Percentiles rank a stretch among this genome's conserved stretches.
Conservation (phyloP, 2,329 filamentous ascomycete species). For the Pezicula radicicola region DNA sequence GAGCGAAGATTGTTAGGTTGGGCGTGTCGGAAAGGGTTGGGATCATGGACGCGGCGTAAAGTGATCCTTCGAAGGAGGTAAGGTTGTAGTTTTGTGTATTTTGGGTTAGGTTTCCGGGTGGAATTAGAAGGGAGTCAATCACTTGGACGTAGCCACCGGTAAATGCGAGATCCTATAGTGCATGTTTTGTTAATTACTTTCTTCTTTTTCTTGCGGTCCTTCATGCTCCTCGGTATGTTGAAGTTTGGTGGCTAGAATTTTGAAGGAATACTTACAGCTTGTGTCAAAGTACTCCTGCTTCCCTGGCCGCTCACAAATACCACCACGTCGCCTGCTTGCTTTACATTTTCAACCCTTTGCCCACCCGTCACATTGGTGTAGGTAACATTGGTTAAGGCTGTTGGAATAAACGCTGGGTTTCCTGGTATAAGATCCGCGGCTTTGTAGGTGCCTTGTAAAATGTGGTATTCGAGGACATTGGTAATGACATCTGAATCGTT, state of each 20-base stretch:
- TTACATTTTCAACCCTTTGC: slow-evolving; percentile 40
- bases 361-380: slow-evolving; percentile 49
- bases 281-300: slow-evolving; percentile 37
- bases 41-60: slow-evolving; percentile 28
- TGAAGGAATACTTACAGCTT: slow-evolving; percentile 20
- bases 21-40: slow-evolving; percentile 31
- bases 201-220: neutral
- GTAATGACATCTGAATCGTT: slow-evolving; percentile 35
- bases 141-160: slow-evolving; percentile 48
- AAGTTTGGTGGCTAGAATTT: neutral
- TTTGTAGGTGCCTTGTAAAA: slow-evolving; percentile 28
- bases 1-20: slow-evolving; percentile 49
- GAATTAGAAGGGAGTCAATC: slow-evolving; percentile 48
- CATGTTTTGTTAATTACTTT: neutral
- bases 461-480: slow-evolving; percentile 32
- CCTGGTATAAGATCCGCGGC: slow-evolving; percentile 25
- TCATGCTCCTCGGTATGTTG: neutral
- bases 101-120: slow-evolving; percentile 37
- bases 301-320: slow-evolving; percentile 38
- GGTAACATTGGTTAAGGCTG: slow-evolving; percentile 37
- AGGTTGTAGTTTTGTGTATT: slow-evolving; percentile 35
- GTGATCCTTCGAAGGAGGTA: slow-evolving; percentile 32
- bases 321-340: slow-evolving; percentile 39
- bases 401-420: slow-evolving; percentile 38
- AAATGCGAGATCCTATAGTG: slow-evolving; percentile 41